Evolutionary conservation across 768 basidiomycete species (phyloP), one percentile per base, ranked within the genome.

Genomic region (Lactarius sanguifluus): DNA sequence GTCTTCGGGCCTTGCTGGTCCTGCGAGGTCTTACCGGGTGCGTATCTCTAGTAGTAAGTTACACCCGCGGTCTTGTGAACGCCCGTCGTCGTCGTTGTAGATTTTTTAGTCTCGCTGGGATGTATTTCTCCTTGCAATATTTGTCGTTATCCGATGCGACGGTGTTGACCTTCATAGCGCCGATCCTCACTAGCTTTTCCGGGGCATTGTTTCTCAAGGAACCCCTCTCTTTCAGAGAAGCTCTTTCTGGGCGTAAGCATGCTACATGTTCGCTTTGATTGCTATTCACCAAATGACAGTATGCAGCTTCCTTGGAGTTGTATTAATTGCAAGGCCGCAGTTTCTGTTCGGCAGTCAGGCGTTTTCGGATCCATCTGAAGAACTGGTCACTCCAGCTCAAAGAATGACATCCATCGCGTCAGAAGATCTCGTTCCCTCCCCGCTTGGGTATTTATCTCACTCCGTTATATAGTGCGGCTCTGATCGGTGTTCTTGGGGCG

Each of bases 321-420:
- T 56, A 56, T 34, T 56, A 52, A 92, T 97, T 56, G 91, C 93
- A 12, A 81, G 91, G 45, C 94, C 94, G 0, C 77, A 82, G 1
- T 85, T 86, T 61, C 70, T 97, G 6, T 96, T 97, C 70, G 89
- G 88, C 3, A 59, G 54, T 41, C 59, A 52, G 12, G 47, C 40
- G 23, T 58, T 6, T 65, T 57, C n/a, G 30, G 25, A 32, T 7
- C 65, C 50, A 1, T 54, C 59, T 18, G 60, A 68, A 13, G 68
- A 47, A 47, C n/a, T 66, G 23, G 77, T 59, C 12, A 77, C 71
- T 5, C 74, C 71, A 20, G 70, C 59, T 25, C 76, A 79, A 72
- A 76, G 92, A 57, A 73, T 92, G 55, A 70, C 81, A 10, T 89
- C 89, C 3, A 86, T 92, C 5, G 82, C 81, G 81, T 88, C 69